phyloP scores from a whole-genome alignment of 345 rosid genomes.

The Capsella bursapastoris region DNA sequence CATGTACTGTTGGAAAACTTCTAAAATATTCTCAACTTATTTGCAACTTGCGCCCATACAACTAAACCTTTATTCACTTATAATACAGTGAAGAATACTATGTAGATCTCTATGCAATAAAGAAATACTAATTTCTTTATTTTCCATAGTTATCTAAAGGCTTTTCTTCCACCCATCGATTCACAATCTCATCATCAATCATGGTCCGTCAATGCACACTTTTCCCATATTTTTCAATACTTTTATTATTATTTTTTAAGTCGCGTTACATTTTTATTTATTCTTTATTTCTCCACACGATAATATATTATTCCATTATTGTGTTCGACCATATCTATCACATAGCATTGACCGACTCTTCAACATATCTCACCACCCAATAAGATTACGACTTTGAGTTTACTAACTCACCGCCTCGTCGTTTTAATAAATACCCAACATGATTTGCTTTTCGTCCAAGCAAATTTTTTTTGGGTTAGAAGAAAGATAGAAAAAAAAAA shows the following conservation, averaged over 20 bases:
- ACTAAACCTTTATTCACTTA: not conserved
- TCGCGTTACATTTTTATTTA: not conserved
- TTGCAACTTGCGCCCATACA: not conserved
- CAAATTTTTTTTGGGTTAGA: conserved; percentile 34
- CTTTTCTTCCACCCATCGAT: not conserved
- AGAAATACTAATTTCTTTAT: not conserved
- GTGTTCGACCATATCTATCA: conserved; percentile 28
- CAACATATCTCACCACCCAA: conserved; percentile 32
- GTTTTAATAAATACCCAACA: not conserved
- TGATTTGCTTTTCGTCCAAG: conserved; percentile 49
- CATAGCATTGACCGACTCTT: conserved; percentile 43
- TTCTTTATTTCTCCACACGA: not conserved
- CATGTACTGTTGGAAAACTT: not conserved
- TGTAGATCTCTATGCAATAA: conserved; percentile 22
- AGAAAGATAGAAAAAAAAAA: not conserved
- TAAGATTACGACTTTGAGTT: conserved; percentile 16
- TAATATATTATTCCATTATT: conserved; percentile 31
- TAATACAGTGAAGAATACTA: not conserved
- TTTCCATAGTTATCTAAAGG: conserved; percentile 17
- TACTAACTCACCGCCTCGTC: not conserved
- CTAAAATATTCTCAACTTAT: not conserved
- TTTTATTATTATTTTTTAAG: not conserved
- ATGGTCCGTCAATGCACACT: conserved; percentile 1
- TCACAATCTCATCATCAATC: conserved; percentile 30
- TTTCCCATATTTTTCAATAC: not conserved